phyloP scores from a whole-genome alignment of 2,329 filamentous ascomycete genomes.

The Fusarium siculi region DNA sequence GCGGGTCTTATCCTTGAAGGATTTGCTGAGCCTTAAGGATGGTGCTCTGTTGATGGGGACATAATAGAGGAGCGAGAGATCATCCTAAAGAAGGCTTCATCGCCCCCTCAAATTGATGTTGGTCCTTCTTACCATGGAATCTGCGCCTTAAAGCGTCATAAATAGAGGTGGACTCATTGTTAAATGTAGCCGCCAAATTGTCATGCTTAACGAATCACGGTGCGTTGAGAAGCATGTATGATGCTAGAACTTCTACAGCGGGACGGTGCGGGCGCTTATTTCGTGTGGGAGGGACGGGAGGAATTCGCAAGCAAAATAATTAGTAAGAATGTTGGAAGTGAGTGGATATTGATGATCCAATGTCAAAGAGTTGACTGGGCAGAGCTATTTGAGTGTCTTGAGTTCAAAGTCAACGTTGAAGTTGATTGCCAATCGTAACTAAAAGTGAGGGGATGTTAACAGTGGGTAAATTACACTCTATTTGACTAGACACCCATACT shows the following conservation, averaged over 20 bases:
- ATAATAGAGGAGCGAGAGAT: no score
- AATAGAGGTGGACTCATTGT: background rate
- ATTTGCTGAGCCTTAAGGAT: no score
- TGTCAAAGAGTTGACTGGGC: accelerated
- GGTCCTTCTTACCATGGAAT: background rate
- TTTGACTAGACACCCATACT: background rate
- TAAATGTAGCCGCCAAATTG: background rate
- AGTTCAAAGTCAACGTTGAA: background rate
- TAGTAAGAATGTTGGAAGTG: background rate
- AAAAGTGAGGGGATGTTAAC: background rate
- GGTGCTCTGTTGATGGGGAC: no score
- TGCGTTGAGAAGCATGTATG: background rate
- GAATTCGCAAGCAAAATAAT: background rate
- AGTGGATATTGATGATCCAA: accelerated
- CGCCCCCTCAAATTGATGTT: background rate
- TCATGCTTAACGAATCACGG: background rate
- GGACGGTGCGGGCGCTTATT: constrained; percentile 1
- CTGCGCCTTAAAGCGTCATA: background rate
- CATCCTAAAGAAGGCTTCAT: background rate
- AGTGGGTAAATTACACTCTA: background rate
- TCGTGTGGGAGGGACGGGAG: background rate
- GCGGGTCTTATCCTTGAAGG: no score
- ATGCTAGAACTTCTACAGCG: background rate
- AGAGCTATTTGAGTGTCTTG: background rate
- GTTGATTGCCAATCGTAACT: background rate